Evolutionary conservation across 2,329 filamentous ascomycete species (phyloP), one percentile per base, ranked within the genome.

Genomic region (Rhexocercosporidium sp.): DNA sequence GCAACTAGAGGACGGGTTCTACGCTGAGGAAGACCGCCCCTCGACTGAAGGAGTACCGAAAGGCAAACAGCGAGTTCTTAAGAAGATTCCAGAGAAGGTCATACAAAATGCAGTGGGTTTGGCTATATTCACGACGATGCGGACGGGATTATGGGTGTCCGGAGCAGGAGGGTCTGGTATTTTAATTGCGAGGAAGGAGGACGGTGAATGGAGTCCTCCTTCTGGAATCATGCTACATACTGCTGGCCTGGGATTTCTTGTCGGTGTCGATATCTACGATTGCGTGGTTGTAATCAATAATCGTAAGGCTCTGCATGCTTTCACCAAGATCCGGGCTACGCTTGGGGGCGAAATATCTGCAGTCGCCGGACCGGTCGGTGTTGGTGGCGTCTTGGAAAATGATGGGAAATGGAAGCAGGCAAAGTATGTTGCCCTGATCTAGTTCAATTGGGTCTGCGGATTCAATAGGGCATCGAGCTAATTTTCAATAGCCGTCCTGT

Each of bases 101-200:
- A 93, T 98, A 73, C 88, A 92, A 76, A 92, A 96, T 80, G 94
- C 94, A 31, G 93, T 95, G 72, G 95, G 93, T 12, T 86, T 98
- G 66, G 94, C 93, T 64, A 92, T 98, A 72, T 97, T 97, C 81
- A 97, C 94, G 0, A 97, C 93, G 34, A 97, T 97, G 93, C 90
- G 95, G 67, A 95, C 93, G 16, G 95, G 95, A 14, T 82, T 97
- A 37, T 97, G 94, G 92, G 85, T 97, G 73, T 95, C 92, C 54
- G 95, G 95, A 54, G 94, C 94, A 18, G 94, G 94, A 31, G 95
- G 95, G 46, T 95, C 93, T 66, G 95, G 95, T 60, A 87, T 98
- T 46, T 84, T 98, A 46, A 88, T 97, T 67, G 94, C 90, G 20
- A 88, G 93, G 72, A 92, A 92, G 75, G 90, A 91, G 27, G 94